A percentile compares a stretch with the other conserved stretches of the same genome.
Conservation (phyloP, 345 rosid genomes). For the Eucalyptus viminalis region DNA sequence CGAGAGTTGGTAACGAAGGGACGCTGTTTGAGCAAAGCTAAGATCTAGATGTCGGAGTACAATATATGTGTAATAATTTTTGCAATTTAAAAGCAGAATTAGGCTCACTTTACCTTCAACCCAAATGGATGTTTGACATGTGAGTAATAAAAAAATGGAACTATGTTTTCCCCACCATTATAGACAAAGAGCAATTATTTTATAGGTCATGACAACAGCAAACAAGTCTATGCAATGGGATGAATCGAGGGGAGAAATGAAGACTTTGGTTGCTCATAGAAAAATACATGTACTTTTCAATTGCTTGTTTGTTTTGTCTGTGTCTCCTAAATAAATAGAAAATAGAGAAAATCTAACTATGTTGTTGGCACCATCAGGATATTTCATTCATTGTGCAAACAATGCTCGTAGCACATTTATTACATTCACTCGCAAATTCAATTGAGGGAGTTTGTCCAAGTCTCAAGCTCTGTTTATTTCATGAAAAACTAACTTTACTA, state of each 20-base stretch:
- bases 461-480: too few species aligned
- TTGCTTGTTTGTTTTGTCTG: too few species aligned
- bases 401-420: too few species aligned
- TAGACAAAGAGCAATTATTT: background rate
- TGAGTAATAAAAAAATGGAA: background rate
- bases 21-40: background rate
- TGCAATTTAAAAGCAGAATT: background rate
- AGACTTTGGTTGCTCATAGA: background rate
- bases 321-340: too few species aligned
- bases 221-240: background rate
- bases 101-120: background rate
- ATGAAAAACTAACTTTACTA: fast-evolving
- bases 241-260: background rate
- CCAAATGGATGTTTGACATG: background rate
- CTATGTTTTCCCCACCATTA: background rate
- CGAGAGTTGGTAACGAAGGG: background rate
- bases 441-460: too few species aligned
- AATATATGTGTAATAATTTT: too few species aligned
- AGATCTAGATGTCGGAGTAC: background rate
- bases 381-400: too few species aligned
- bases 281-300: too few species aligned
- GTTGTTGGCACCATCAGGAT: too few species aligned
- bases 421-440: too few species aligned
- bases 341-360: too few species aligned
- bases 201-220: background rate